Conservation (phyloP, 129 eudicot species). For the Scalesia atractyloides region DNA sequence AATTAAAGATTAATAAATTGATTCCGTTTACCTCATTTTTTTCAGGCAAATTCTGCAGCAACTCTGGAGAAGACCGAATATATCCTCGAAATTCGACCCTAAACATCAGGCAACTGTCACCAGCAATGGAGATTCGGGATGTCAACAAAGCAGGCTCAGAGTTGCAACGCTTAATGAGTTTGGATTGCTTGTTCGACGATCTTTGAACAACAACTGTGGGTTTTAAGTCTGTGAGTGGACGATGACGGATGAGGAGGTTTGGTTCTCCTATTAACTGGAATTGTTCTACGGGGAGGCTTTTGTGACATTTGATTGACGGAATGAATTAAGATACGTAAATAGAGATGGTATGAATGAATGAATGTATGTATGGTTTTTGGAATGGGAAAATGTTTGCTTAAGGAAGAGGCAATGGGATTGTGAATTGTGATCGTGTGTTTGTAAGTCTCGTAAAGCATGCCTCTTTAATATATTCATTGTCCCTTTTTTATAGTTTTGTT, state of each 20-base stretch:
- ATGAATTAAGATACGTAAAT: slow-evolving; percentile 3
- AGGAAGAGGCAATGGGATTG: slow-evolving; percentile 29
- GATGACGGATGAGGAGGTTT: slow-evolving; percentile 41
- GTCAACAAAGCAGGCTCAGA: slow-evolving; percentile 60
- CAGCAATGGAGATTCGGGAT: slow-evolving; percentile 8
- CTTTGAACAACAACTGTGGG: slow-evolving; percentile 21
- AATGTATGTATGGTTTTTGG: slow-evolving; percentile 28
- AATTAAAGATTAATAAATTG: not conserved
- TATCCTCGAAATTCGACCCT: slow-evolving; percentile 47
- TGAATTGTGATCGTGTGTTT: not conserved
- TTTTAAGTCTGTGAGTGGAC: slow-evolving; percentile 19
- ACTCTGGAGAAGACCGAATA: slow-evolving; percentile 48
- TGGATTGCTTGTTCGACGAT: slow-evolving; percentile 28
- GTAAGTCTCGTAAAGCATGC: slow-evolving; percentile 17
- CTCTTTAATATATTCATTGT: slow-evolving; percentile 8
- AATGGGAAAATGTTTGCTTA: slow-evolving; percentile 27
- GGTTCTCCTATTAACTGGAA: slow-evolving; percentile 49
- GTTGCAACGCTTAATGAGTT: slow-evolving; percentile 43
- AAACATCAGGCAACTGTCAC: slow-evolving; percentile 21
- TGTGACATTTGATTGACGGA: slow-evolving; percentile 47
- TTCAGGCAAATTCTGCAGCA: slow-evolving; percentile 42
- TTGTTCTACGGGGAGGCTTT: slow-evolving; percentile 29
- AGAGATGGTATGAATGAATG: slow-evolving; percentile 19
- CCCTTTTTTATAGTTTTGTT: not conserved
- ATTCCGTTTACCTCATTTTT: slow-evolving; percentile 33